Evolutionary conservation across 2,329 filamentous ascomycete genomes (phyloP).

Genomic region (Rhynchosporium graminicola): DNA sequence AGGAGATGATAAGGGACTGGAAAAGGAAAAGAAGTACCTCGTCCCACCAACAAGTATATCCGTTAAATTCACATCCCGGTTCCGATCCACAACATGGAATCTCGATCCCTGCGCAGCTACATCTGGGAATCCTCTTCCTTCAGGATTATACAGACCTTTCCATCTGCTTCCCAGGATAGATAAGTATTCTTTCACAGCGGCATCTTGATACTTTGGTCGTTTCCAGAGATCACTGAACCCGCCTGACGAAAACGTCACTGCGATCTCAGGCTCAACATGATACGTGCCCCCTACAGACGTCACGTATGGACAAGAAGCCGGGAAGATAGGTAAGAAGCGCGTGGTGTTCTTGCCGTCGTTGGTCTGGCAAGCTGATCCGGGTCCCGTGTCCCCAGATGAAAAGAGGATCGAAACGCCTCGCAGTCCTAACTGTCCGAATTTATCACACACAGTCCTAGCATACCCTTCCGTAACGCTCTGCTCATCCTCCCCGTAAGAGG

Average conservation of each 20-base stretch:
- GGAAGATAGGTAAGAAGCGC: constrained; percentile 59
- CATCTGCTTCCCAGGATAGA: constrained; percentile 46
- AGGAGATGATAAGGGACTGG: not conserved
- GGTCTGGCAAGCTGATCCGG: constrained; percentile 53
- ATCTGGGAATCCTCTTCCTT: constrained; percentile 56
- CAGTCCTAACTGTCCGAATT: constrained; percentile 63
- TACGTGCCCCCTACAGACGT: constrained; percentile 63
- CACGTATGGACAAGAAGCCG: constrained; percentile 65
- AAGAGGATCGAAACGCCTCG: constrained; percentile 65
- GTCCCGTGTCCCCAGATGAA: constrained; percentile 58
- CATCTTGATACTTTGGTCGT: constrained; percentile 50
- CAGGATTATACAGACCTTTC: constrained; percentile 48
- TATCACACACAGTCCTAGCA: constrained; percentile 59
- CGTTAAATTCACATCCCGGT: constrained; percentile 14
- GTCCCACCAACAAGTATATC: constrained; percentile 28
- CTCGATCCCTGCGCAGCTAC: constrained; percentile 58
- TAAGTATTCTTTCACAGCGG: constrained; percentile 49
- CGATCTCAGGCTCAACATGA: constrained; percentile 42
- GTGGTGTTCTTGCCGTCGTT: constrained; percentile 60
- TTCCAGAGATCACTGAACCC: constrained; percentile 55
- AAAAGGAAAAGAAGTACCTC: constrained; percentile 21
- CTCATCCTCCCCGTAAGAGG: constrained; percentile 69
- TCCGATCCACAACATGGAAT: constrained; percentile 42
- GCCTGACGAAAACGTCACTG: constrained; percentile 48
- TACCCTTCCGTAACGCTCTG: constrained; percentile 63